phyloP scores from a whole-genome alignment of 805 yeast genomes.

The Wickerhamomyces subpelliculosus region DNA sequence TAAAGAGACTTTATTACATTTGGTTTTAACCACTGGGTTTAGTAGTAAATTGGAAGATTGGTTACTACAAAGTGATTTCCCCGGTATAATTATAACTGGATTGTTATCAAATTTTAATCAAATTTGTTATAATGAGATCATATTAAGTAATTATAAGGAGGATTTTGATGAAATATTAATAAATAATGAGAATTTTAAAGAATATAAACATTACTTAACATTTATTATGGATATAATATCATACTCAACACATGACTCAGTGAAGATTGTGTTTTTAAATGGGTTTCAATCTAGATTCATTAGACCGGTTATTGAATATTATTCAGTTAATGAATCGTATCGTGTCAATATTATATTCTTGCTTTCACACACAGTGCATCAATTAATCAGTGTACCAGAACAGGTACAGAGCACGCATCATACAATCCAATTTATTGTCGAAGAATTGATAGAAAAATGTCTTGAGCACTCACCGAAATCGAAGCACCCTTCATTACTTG shows the following conservation, averaged over 20 bases:
- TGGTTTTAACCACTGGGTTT: constrained; percentile 8
- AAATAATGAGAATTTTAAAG: not conserved
- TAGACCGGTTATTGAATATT: constrained; percentile 5
- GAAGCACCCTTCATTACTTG: no score
- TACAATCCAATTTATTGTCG: not conserved
- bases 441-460: constrained; percentile 1
- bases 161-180: not conserved
- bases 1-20: constrained; percentile 8
- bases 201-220: not conserved
- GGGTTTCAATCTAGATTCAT: constrained; percentile 7
- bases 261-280: constrained; percentile 7
- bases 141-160: not conserved
- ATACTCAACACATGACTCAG: constrained; percentile 4
- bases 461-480: no score
- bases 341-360: constrained; percentile 5
- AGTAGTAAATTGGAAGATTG: constrained; percentile 10
- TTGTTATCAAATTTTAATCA: constrained; percentile 10
- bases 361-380: constrained; percentile 6
- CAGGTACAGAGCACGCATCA: no score
- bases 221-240: constrained; percentile 9
- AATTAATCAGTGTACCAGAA: no score
- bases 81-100: constrained; percentile 9
- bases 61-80: constrained; percentile 16
- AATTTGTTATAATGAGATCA: constrained; percentile 5
- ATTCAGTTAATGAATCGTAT: not conserved